Base-by-base conservation (phyloP, 345 rosid genomes). In the Melaleuca quinquenervia region DNA sequence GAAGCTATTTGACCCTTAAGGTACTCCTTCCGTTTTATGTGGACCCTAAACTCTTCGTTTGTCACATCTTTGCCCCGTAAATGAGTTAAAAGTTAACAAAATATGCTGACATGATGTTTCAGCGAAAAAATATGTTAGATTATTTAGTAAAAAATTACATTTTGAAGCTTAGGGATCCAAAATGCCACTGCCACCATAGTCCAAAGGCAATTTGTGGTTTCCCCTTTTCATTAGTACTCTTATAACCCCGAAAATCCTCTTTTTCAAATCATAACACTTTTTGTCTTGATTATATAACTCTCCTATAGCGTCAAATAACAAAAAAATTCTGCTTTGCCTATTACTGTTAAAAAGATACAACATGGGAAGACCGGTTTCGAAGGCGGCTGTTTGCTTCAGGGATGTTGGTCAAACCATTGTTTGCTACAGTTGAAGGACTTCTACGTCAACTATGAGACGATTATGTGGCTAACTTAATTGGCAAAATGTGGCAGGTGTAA, bases 401-500 rank as follows among this genome's bases (percentile, higher is more conserved):
- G 24, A 48, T 70, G 36, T 64, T 70, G 48, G 13, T 18, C 36
- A 70, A 36, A 36, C 80, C 26, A 32, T 70, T 36, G 48, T 70
- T 70, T 70, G 80, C 26, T 36, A 36, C 9, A 18, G 80, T 70
- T 70, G 80, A 44, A 64, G 76, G 80, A 70, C 80, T 70, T 41
- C 9, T 18, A 36, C 6, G 14, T 48, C 80, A 70, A 36, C 80
- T 36, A 36, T 36, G 80, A 70, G 80, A 20, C 44, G 48, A 41
- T 36, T 18, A 24, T 70, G 80, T 70, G 13, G 80, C 48, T 70
- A 70, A 70, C 80, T 70, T 36, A 48, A 24, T 70, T 0, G 48
- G 80, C 12, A 55, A 54, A 22, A 8, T 84, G 53, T 52, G 90
- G 89, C 89, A 95, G 99, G 99, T 85, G 87, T 88, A 85, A 90